Percentiles rank a stretch among this genome's conserved stretches.
These are phyloP conservation scores for Stenocarpella maydis DNA, from an alignment of 2,329 filamentous ascomycete genomes.

Conservation along the genomic window DNA sequence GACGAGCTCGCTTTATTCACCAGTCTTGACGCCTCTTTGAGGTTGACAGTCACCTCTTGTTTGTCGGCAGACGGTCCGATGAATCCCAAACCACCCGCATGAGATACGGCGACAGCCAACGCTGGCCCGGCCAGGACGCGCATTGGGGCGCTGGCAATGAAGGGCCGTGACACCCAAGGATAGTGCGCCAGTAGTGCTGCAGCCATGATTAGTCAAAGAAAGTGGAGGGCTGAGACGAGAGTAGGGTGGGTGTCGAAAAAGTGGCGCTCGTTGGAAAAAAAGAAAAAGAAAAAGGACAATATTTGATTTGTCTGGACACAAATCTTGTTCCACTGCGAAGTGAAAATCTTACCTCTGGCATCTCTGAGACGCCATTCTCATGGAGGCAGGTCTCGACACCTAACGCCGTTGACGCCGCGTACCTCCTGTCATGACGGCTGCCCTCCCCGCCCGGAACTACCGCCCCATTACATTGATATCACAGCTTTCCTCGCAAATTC, in stretches of 20 bases:
- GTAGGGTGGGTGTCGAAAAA: neutral
- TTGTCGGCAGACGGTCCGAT: slow-evolving; percentile 51
- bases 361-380: neutral
- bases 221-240: neutral
- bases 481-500: slow-evolving; percentile 35
- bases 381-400: neutral
- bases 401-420: neutral
- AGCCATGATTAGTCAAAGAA: slow-evolving; percentile 25
- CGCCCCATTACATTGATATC: neutral
- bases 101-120: slow-evolving; percentile 70
- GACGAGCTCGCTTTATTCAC: slow-evolving; percentile 35
- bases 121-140: slow-evolving; percentile 64
- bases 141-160: slow-evolving; percentile 75
- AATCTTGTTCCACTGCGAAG: neutral
- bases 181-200: slow-evolving; percentile 30
- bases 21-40: slow-evolving; percentile 41
- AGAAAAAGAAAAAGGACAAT: slow-evolving; percentile 3
- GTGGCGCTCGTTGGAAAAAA: neutral
- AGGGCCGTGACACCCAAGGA: slow-evolving; percentile 65
- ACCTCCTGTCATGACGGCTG: neutral
- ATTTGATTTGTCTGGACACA: neutral
- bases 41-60: slow-evolving; percentile 42
- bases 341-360: neutral
- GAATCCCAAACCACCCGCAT: slow-evolving; percentile 73
- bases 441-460: neutral